These are phyloP conservation scores for Mollisiaceae sp. DNA, from an alignment of 2,329 filamentous ascomycete genomes.

Conservation along the genomic window DNA sequence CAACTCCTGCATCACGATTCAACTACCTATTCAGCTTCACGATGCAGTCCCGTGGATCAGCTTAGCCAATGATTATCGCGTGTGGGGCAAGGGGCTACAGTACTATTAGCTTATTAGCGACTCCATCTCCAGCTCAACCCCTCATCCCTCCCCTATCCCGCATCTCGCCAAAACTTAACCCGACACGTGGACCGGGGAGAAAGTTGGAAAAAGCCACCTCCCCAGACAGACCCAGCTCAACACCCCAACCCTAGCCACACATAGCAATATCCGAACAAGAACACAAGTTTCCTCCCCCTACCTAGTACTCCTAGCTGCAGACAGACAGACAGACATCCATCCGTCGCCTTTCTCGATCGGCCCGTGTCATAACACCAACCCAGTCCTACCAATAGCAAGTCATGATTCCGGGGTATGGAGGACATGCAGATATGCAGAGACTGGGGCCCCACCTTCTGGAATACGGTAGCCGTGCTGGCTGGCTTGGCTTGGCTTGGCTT, in stretches of 20 bases:
- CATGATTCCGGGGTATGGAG: no score
- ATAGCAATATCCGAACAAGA: background rate
- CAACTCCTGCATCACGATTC: background rate
- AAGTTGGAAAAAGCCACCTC: background rate
- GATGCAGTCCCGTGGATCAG: background rate
- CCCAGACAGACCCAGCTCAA: background rate
- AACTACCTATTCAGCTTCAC: background rate
- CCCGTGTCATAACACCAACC: no score
- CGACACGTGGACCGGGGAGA: background rate
- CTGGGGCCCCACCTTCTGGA: slow-evolving; percentile 9
- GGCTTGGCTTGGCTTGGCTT: background rate
- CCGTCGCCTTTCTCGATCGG: background rate
- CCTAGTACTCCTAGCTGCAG: background rate
- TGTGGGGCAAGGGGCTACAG: slow-evolving; percentile 1
- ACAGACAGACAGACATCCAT: background rate
- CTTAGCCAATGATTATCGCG: background rate
- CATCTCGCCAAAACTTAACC: background rate
- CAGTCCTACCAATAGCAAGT: no score
- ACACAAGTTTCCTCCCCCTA: background rate
- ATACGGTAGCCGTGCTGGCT: background rate
- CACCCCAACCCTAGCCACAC: background rate
- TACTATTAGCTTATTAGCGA: no score
- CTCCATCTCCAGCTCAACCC: no score
- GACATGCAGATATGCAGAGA: background rate
- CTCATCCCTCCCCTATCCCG: background rate